phyloP scores from a whole-genome alignment of 345 rosid species.

The Pseudoturritis turrita region DNA sequence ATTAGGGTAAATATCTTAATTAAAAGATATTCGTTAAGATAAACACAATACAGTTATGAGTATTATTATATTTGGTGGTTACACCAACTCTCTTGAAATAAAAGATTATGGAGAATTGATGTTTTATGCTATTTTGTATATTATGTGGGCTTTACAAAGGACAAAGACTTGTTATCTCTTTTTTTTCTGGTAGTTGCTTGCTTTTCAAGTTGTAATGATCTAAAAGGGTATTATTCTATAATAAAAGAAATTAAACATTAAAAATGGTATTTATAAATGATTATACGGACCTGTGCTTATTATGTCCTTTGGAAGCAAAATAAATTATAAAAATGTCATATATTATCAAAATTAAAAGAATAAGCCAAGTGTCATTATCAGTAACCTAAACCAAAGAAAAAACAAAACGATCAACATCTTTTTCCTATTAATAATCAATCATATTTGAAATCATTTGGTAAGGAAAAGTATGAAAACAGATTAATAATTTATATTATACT shows the following conservation, averaged over 20 bases:
- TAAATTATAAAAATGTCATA: background rate
- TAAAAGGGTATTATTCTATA: too few relatives aligned
- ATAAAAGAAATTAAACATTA: too few relatives aligned
- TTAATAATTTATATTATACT: background rate
- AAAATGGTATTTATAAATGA: background rate
- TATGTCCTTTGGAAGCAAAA: background rate
- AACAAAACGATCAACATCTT: background rate
- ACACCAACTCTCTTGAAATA: constrained; percentile 6
- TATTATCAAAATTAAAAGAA: background rate
- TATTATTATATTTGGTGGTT: constrained; percentile 2
- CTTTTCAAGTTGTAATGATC: too few relatives aligned
- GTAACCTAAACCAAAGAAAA: background rate
- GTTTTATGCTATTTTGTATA: background rate
- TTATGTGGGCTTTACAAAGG: background rate
- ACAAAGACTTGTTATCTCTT: constrained; percentile 11
- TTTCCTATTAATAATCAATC: background rate
- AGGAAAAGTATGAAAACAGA: background rate
- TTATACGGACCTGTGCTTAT: background rate
- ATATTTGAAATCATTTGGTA: background rate
- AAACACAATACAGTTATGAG: background rate
- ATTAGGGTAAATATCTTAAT: background rate
- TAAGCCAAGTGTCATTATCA: background rate
- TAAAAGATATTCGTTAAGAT: background rate
- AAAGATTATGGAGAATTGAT: background rate
- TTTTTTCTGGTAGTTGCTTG: constrained; percentile 25